Conservation (phyloP, 192 early-diverging fungal species). For the Linderina pennispora region DNA sequence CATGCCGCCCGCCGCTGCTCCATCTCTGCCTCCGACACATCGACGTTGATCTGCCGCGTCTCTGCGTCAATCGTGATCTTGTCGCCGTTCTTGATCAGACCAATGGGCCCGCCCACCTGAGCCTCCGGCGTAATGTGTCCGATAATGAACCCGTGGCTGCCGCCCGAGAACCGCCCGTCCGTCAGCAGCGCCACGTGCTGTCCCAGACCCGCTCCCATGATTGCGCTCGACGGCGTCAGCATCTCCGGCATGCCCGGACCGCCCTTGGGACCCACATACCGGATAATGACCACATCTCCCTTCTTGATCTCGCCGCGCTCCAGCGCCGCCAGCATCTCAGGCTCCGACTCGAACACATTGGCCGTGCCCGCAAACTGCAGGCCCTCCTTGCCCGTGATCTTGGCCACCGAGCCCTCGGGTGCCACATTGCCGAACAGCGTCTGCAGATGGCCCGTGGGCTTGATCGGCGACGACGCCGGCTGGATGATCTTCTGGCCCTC, state of each 20-base stretch:
- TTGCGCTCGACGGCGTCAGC: conserved; percentile 94
- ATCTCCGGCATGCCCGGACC: conserved; percentile 99
- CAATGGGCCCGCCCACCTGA: conserved; percentile 94
- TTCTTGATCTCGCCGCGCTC: conserved; percentile 84
- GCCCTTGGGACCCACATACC: conserved; percentile 97
- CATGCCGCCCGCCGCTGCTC: conserved; percentile 61
- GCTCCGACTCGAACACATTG: conserved; percentile 88
- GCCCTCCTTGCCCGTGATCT: conserved; percentile 99
- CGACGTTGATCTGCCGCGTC: conserved; percentile 65
- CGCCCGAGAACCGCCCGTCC: conserved; percentile 98
- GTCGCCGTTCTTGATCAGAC: conserved; percentile 86
- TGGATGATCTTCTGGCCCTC: conserved; percentile 82
- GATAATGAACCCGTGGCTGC: conserved; percentile 98
- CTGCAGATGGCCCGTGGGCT: conserved; percentile 90
- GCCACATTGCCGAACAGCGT: conserved; percentile 93
- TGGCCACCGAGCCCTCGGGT: conserved; percentile 94
- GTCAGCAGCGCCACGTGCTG: conserved; percentile 96
- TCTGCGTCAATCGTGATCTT: conserved; percentile 84
- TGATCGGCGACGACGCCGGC: conserved; percentile 82
- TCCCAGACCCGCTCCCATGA: conserved; percentile 99
- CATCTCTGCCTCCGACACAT: conserved; percentile 75
- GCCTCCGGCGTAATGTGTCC: conserved; percentile 99
- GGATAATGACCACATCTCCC: conserved; percentile 91
- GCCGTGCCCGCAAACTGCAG: conserved; percentile 82
- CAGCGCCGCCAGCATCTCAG: conserved; percentile 84